These are phyloP conservation scores for Decorospora gaudefroyi DNA, from an alignment of 2,329 filamentous ascomycete species.

Conservation along the genomic window DNA sequence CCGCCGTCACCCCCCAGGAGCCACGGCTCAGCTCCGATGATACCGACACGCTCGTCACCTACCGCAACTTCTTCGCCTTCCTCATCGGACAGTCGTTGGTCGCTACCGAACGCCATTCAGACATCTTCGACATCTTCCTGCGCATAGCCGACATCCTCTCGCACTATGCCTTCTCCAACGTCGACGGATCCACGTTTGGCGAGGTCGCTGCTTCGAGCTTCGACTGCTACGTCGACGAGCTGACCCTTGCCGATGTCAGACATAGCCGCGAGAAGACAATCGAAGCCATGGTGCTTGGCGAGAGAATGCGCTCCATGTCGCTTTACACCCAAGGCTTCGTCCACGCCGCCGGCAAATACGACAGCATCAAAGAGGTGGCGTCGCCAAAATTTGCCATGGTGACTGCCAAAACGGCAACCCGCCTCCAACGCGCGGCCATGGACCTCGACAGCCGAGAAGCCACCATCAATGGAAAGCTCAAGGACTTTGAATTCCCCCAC, in stretches of 20 bases:
- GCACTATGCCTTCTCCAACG: constrained; percentile 63
- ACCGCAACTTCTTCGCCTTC: constrained; percentile 68
- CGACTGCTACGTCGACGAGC: constrained; percentile 74
- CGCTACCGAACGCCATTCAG: constrained; percentile 59
- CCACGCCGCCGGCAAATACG: constrained; percentile 83
- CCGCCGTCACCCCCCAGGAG: constrained; percentile 39
- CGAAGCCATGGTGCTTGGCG: constrained; percentile 85
- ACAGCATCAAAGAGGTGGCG: constrained; percentile 71
- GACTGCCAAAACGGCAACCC: constrained; percentile 70
- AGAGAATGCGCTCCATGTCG: constrained; percentile 78
- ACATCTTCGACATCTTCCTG: constrained; percentile 65
- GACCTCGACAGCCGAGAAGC: constrained; percentile 75
- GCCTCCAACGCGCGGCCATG: constrained; percentile 80
- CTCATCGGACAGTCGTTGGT: constrained; percentile 65
- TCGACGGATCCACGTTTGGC: constrained; percentile 67
- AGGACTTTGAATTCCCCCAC: constrained; percentile 88
- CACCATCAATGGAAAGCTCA: constrained; percentile 72
- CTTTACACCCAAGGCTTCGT: constrained; percentile 92
- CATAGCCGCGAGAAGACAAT: constrained; percentile 85
- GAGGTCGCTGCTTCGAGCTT: constrained; percentile 68
- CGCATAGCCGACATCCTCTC: constrained; percentile 62
- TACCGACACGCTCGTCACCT: constrained; percentile 61
- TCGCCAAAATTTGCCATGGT: constrained; percentile 73
- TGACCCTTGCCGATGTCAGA: constrained; percentile 77
- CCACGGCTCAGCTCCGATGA: constrained; percentile 53